phyloP scores from a whole-genome alignment of 177 flowering plant genomes.

The Telopea speciosissima region DNA sequence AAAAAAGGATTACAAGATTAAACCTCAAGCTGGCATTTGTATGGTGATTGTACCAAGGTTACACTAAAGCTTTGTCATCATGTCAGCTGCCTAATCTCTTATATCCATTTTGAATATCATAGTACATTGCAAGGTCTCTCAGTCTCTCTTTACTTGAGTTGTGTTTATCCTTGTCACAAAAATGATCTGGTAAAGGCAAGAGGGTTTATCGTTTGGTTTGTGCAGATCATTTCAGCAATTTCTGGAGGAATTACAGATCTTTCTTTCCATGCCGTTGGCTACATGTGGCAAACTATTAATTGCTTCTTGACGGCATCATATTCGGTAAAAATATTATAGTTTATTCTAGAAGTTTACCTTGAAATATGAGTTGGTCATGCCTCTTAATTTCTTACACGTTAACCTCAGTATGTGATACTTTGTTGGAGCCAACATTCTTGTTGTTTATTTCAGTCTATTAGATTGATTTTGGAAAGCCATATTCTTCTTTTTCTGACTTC shows the following conservation, averaged over 20 bases:
- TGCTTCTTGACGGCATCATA: conserved; percentile 97
- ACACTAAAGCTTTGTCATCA: neutral
- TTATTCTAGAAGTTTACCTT: neutral
- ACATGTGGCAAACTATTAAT: conserved; percentile 82
- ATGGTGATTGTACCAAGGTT: neutral
- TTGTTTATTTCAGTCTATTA: neutral
- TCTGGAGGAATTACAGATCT: conserved; percentile 95
- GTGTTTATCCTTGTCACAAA: neutral
- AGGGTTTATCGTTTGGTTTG: conserved; percentile 6
- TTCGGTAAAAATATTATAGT: conserved; percentile 61
- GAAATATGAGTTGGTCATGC: neutral
- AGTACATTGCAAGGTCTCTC: neutral
- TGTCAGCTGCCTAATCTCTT: neutral
- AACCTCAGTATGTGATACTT: neutral
- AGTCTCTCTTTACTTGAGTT: neutral
- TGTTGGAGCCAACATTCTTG: neutral
- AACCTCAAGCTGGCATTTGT: neutral
- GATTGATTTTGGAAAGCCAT: neutral
- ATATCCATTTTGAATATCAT: neutral
- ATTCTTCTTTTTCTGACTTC: neutral
- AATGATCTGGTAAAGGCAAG: conserved; percentile 6
- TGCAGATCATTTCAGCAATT: conserved; percentile 93
- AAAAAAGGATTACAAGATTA: too few relatives aligned
- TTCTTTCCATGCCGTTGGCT: conserved; percentile 86
- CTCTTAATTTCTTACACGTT: neutral